Conservation (phyloP, 108 stramenopile species). For the Skeletonema potamos region DNA sequence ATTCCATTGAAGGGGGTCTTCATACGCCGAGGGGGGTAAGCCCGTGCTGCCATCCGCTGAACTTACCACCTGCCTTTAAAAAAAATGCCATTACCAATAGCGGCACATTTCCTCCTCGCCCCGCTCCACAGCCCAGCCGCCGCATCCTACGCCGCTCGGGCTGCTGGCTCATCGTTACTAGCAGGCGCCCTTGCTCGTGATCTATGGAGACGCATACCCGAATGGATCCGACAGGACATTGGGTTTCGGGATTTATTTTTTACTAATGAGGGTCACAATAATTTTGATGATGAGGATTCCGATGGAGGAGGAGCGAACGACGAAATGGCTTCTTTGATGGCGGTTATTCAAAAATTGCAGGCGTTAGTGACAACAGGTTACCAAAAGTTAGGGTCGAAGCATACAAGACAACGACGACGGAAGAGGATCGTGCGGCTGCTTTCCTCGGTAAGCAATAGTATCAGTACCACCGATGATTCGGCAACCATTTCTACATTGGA, state of each 20-base stretch:
- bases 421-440: neutral
- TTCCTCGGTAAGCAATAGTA: constrained; percentile 2
- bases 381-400: constrained; percentile 33
- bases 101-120: constrained; percentile 5
- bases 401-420: neutral
- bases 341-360: constrained; percentile 55
- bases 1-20: too few relatives aligned
- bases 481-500: constrained; percentile 46
- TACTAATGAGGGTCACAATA: neutral
- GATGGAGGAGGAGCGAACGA: constrained; percentile 11
- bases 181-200: constrained; percentile 30
- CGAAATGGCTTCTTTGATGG: constrained; percentile 47
- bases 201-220: constrained; percentile 46
- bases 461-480: neutral
- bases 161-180: constrained; percentile 24
- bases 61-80: neutral
- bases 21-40: too few relatives aligned
- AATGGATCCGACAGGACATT: constrained; percentile 65
- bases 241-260: constrained; percentile 32
- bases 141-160: constrained; percentile 21
- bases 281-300: neutral
- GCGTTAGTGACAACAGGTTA: constrained; percentile 41
- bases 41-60: too few relatives aligned
- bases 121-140: constrained; percentile 20
- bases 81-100: neutral